Evolutionary conservation across 2,329 filamentous ascomycete genomes (phyloP).

Genomic region (Dactylonectria macrodidyma): DNA sequence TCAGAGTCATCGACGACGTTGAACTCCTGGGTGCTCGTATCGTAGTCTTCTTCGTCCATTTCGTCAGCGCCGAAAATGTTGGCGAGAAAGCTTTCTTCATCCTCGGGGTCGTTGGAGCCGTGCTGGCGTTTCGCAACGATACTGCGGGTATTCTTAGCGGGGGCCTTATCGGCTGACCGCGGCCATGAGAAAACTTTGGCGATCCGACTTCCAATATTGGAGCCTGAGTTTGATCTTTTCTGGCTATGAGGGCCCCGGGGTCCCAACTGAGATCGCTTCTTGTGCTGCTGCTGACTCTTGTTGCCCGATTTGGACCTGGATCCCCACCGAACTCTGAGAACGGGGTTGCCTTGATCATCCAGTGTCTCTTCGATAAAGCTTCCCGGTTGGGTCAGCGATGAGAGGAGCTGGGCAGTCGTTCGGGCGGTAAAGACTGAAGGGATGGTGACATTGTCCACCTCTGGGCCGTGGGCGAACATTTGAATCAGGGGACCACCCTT

Average conservation of each 20-base stretch:
- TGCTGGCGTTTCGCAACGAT: constrained; percentile 27
- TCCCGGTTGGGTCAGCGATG: constrained; percentile 84
- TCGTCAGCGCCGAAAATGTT: constrained; percentile 47
- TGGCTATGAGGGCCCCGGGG: constrained; percentile 29
- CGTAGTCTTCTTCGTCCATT: constrained; percentile 33
- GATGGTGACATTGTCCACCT: constrained; percentile 92
- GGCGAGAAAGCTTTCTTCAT: constrained; percentile 38
- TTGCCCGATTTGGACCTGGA: constrained; percentile 50
- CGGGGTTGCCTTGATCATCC: constrained; percentile 72
- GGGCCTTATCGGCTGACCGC: constrained; percentile 3
- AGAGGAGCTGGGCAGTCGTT: constrained; percentile 93
- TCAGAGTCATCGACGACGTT: constrained; percentile 39
- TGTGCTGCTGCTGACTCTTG: constrained; percentile 21
- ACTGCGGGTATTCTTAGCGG: constrained; percentile 33
- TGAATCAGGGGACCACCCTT: constrained; percentile 91
- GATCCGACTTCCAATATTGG: constrained; percentile 24
- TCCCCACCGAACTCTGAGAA: constrained; percentile 67
- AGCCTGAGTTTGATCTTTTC: constrained; percentile 32
- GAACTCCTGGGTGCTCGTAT: constrained; percentile 45
- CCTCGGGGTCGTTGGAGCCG: constrained; percentile 14
- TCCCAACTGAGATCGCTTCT: constrained; percentile 14
- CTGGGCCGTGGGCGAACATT: constrained; percentile 97
- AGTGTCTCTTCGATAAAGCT: constrained; percentile 73
- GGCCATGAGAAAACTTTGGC: constrained; percentile 22
- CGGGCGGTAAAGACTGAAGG: constrained; percentile 95